phyloP scores from a whole-genome alignment of 2,329 filamentous ascomycete genomes.

The Gremmenia infestans region DNA sequence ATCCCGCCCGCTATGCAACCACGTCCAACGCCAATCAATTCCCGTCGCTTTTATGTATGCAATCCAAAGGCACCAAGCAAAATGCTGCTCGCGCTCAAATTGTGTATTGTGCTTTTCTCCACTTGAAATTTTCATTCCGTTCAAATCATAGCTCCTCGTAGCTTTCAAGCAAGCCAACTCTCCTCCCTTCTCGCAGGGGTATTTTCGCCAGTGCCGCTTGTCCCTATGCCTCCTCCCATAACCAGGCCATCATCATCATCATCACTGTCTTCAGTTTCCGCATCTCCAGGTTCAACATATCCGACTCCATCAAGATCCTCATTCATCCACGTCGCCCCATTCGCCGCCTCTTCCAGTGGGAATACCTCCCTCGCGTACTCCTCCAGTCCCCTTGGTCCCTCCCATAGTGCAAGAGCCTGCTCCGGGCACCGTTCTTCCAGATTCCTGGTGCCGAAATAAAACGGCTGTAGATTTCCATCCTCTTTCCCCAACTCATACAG shows the following conservation, averaged over 20 bases:
- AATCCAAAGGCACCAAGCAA: too few species aligned
- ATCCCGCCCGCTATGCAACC: too few species aligned
- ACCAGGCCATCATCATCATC: constrained; percentile 43
- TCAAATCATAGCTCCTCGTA: background rate
- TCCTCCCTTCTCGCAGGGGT: constrained; percentile 30
- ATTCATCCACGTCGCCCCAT: constrained; percentile 90
- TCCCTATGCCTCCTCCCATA: constrained; percentile 24
- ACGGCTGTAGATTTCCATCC: constrained; percentile 49
- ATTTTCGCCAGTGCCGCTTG: constrained; percentile 8
- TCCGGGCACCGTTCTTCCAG: constrained; percentile 63
- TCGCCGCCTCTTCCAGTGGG: constrained; percentile 88
- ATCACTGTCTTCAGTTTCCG: constrained; percentile 33
- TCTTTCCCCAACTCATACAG: constrained; percentile 45
- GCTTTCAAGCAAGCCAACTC: constrained; percentile 28
- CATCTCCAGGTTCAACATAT: constrained; percentile 27
- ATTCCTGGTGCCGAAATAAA: constrained; percentile 55
- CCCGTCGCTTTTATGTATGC: background rate
- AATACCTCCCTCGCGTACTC: constrained; percentile 96
- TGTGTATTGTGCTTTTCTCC: background rate
- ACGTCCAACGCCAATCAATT: too few species aligned
- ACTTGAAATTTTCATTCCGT: background rate
- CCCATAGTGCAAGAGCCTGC: constrained; percentile 80
- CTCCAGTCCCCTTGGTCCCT: constrained; percentile 82
- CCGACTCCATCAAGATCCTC: constrained; percentile 33
- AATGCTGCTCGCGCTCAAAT: background rate